These are phyloP conservation scores for Eurotiales sp. DNA, from an alignment of 2,329 filamentous ascomycete species.

Conservation along the genomic window DNA sequence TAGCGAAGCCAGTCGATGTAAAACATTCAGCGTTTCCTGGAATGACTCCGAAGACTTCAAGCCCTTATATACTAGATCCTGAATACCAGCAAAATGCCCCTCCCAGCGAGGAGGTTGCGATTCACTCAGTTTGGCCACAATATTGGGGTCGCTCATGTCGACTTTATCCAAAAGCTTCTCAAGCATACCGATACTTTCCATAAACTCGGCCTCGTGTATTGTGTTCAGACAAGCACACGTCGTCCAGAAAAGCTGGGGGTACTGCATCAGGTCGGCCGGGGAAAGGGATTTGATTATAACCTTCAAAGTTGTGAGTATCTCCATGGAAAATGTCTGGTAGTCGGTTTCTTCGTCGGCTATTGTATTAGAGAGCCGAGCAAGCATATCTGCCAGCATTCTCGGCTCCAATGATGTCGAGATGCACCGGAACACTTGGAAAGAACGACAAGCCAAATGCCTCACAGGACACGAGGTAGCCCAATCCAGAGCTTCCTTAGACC, in stretches of 20 bases:
- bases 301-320: slow-evolving; percentile 90
- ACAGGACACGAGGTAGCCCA: slow-evolving; percentile 98
- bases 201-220: slow-evolving; percentile 91
- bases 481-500: slow-evolving; percentile 82
- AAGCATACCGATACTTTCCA: slow-evolving; percentile 87
- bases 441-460: slow-evolving; percentile 88
- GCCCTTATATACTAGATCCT: slow-evolving; percentile 85
- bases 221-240: slow-evolving; percentile 95
- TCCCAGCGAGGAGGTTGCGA: slow-evolving; percentile 85
- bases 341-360: slow-evolving; percentile 92
- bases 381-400: slow-evolving; percentile 93
- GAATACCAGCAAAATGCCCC: slow-evolving; percentile 79
- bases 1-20: slow-evolving; percentile 74
- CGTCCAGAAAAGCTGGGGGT: slow-evolving; percentile 96
- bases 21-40: slow-evolving; percentile 68
- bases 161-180: slow-evolving; percentile 80
- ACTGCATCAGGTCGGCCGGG: slow-evolving; percentile 73
- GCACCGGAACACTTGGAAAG: slow-evolving; percentile 95
- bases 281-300: slow-evolving; percentile 85
- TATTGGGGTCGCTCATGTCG: slow-evolving; percentile 67
- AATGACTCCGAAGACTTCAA: slow-evolving; percentile 81
- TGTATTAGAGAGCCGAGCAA: slow-evolving; percentile 90
- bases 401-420: slow-evolving; percentile 88
- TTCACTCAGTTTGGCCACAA: slow-evolving; percentile 69
- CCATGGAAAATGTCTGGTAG: slow-evolving; percentile 96